Percentiles rank a stretch among this genome's conserved stretches.
These are phyloP conservation scores for Kwoniella mangroviensis DNA, from an alignment of 768 basidiomycete genomes.

Conservation along the genomic window DNA sequence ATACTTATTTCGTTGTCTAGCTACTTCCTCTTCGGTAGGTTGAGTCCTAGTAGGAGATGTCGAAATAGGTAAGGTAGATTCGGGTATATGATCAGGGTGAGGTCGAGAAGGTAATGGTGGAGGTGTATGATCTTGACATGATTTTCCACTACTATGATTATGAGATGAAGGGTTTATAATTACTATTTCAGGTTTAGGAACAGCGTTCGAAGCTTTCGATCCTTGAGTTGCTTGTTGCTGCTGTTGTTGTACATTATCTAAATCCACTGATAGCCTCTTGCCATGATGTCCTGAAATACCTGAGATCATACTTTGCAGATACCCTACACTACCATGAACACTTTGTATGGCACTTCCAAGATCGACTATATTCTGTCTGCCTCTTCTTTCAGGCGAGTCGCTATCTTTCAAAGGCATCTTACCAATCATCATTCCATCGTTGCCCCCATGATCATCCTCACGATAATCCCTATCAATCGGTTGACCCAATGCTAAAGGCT, in stretches of 20 bases:
- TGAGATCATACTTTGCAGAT: constrained; percentile 19
- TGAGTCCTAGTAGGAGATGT: neutral
- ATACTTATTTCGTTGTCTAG: constrained; percentile 1
- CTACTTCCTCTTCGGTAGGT: neutral
- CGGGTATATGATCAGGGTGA: neutral
- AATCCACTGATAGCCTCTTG: neutral
- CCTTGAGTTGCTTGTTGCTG: neutral
- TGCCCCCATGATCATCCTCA: neutral
- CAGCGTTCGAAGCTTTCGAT: neutral
- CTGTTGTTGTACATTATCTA: neutral
- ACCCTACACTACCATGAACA: constrained; percentile 20
- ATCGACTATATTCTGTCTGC: constrained; percentile 7
- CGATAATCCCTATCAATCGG: constrained; percentile 3
- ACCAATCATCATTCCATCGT: neutral
- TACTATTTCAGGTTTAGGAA: constrained; percentile 12
- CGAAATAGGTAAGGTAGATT: neutral
- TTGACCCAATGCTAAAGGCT: constrained; percentile 16
- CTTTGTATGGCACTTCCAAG: constrained; percentile 13
- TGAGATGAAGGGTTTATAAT: constrained; percentile 3
- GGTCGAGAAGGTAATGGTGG: constrained; percentile 9
- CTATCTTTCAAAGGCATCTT: constrained; percentile 7
- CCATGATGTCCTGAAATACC: constrained; percentile 12
- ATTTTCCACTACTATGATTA: neutral
- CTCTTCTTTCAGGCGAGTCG: constrained; percentile 8
- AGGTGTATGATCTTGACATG: neutral